These are phyloP conservation scores for Circinella umbellata DNA, from an alignment of 371 early-diverging fungal species.

Conservation along the genomic window DNA sequence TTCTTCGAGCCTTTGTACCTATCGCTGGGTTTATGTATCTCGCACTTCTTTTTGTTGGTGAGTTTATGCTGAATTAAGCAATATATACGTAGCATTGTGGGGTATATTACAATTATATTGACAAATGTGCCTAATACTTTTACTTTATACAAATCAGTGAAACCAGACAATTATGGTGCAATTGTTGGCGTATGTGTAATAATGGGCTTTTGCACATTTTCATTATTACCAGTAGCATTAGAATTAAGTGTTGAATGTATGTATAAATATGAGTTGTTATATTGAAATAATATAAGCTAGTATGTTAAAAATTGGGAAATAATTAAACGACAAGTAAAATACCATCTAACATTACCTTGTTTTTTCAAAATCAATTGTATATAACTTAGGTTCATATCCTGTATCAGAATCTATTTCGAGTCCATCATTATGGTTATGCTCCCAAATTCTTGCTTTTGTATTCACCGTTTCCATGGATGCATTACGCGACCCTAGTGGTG, in stretches of 20 bases:
- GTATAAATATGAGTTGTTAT: not conserved
- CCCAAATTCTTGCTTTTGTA: slow-evolving; percentile 44
- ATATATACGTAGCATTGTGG: too few relatives aligned
- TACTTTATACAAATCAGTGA: slow-evolving; percentile 26
- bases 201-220: slow-evolving; percentile 47
- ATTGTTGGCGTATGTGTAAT: slow-evolving; percentile 35
- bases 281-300: not conserved
- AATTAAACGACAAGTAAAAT: not conserved
- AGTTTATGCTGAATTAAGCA: not conserved
- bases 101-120: too few relatives aligned
- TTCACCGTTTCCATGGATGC: slow-evolving; percentile 42
- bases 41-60: slow-evolving; percentile 57
- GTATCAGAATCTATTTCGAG: slow-evolving; percentile 49
- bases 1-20: slow-evolving; percentile 52
- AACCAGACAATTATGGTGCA: slow-evolving; percentile 31
- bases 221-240: slow-evolving; percentile 46
- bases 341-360: not conserved
- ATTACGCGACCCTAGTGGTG: slow-evolving; percentile 32
- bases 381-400: slow-evolving; percentile 42
- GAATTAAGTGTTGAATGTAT: slow-evolving; percentile 54
- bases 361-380: not conserved
- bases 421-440: slow-evolving; percentile 45
- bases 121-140: too few relatives aligned
- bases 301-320: too few relatives aligned
- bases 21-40: slow-evolving; percentile 54